These are phyloP conservation scores for Sungouiozyma intestinalis DNA, from an alignment of 805 yeast species.

Conservation along the genomic window DNA sequence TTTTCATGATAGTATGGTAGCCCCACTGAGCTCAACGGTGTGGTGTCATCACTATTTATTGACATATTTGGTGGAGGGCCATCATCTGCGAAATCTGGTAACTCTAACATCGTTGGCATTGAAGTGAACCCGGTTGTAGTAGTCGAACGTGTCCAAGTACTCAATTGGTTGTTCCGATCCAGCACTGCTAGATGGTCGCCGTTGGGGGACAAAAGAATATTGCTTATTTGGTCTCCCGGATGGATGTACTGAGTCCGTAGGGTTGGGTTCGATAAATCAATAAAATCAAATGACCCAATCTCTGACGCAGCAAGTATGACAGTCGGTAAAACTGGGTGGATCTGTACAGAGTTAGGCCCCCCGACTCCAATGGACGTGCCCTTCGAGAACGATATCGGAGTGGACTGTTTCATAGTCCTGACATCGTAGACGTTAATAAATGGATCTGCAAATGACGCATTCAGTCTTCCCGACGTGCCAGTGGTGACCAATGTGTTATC, in stretches of 20 bases:
- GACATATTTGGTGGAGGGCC: conserved; percentile 18
- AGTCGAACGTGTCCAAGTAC: conserved; percentile 23
- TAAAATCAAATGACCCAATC: conserved; percentile 74
- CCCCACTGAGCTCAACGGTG: conserved; percentile 64
- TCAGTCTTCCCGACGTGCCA: conserved; percentile 63
- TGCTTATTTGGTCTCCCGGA: conserved; percentile 26
- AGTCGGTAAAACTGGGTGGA: conserved; percentile 81
- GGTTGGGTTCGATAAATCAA: conserved; percentile 75
- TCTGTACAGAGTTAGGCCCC: conserved; percentile 74
- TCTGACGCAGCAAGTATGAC: conserved; percentile 64
- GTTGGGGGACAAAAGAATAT: conserved; percentile 32
- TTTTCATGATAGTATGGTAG: conserved; percentile 77
- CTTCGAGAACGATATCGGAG: conserved; percentile 76
- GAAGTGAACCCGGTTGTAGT: conserved; percentile 21
- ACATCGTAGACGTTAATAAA: conserved; percentile 75
- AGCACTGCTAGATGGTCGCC: conserved; percentile 71
- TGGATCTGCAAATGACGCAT: conserved; percentile 56
- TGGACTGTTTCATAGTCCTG: conserved; percentile 53
- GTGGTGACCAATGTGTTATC: conserved; percentile 67
- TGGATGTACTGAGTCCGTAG: conserved; percentile 27
- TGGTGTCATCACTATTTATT: conserved; percentile 34
- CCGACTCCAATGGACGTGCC: conserved; percentile 36
- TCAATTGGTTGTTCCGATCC: conserved; percentile 49
- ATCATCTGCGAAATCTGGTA: conserved; percentile 39
- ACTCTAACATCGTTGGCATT: conserved; percentile 38